Percentiles rank a stretch among this genome's conserved stretches.
Conservation (phyloP, 108 stramenopile genomes). For the Skeletonema costatum region DNA sequence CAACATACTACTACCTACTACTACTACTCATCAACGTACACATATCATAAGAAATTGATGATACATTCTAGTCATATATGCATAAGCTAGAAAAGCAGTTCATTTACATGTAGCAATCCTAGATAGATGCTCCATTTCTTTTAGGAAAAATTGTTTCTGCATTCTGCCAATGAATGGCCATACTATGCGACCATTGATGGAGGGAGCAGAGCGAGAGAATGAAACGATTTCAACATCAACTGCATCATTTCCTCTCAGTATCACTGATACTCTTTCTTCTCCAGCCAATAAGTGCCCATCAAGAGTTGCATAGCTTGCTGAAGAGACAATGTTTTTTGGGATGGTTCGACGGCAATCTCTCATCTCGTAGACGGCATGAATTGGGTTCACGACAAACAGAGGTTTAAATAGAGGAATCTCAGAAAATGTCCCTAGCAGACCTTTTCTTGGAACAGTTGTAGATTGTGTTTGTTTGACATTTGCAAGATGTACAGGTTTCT, state of each 20-base stretch:
- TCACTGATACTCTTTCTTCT: constrained; percentile 37
- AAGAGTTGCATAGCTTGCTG: constrained; percentile 37
- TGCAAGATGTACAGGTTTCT: constrained; percentile 1
- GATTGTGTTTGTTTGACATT: not conserved
- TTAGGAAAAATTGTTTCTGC: constrained; percentile 34
- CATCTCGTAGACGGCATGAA: constrained; percentile 32
- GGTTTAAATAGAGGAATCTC: constrained; percentile 25
- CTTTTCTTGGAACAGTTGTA: not conserved
- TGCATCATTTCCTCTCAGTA: constrained; percentile 17
- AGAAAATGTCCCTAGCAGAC: constrained; percentile 31
- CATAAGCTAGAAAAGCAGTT: not conserved
- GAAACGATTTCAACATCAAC: constrained; percentile 40
- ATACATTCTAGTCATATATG: not conserved
- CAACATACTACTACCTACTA: constrained; percentile 4
- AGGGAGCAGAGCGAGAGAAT: constrained; percentile 30
- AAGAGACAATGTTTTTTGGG: constrained; percentile 10
- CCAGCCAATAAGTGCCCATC: constrained; percentile 36
- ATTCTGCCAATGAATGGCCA: constrained; percentile 43
- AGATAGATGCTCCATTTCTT: constrained; percentile 28
- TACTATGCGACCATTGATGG: constrained; percentile 18
- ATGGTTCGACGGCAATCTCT: not conserved
- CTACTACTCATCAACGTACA: not conserved
- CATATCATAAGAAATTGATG: not conserved
- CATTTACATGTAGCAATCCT: constrained; percentile 10
- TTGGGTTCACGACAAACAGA: constrained; percentile 32